Percentiles rank a stretch among this genome's conserved stretches.
These are phyloP conservation scores for Stellera chamaejasme DNA, from an alignment of 345 rosid species.

Conservation along the genomic window DNA sequence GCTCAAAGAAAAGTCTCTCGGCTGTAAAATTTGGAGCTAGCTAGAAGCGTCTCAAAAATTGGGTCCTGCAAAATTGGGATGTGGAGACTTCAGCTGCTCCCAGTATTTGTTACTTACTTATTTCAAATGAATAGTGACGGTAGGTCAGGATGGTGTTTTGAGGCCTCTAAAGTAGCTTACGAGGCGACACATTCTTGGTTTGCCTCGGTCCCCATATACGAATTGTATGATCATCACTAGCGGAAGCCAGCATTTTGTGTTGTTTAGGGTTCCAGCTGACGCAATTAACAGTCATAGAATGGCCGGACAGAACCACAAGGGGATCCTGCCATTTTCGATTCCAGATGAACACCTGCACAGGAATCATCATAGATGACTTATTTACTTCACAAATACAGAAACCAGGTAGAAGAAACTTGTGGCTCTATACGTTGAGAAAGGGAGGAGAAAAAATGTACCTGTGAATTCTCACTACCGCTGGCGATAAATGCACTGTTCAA, in stretches of 20 bases:
- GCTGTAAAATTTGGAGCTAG: too few species aligned
- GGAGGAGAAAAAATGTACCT: slow-evolving; percentile 30
- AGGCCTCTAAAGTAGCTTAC: slow-evolving; percentile 14
- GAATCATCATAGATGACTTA: slow-evolving; percentile 2
- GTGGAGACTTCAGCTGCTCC: slow-evolving; percentile 10
- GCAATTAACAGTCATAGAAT: slow-evolving; percentile 70
- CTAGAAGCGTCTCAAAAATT: neutral
- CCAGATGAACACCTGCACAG: slow-evolving; percentile 76
- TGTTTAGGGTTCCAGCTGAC: slow-evolving; percentile 85
- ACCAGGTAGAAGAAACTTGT: neutral
- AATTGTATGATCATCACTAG: slow-evolving; percentile 72
- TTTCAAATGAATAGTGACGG: slow-evolving; percentile 12
- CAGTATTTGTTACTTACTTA: slow-evolving; percentile 9
- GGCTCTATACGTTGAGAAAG: neutral
- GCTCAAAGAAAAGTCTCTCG: too few species aligned
- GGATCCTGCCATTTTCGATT: slow-evolving; percentile 41
- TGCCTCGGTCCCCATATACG: slow-evolving; percentile 69
- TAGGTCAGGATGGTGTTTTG: slow-evolving; percentile 2
- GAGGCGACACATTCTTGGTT: slow-evolving; percentile 13
- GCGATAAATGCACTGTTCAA: slow-evolving; percentile 65
- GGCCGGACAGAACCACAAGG: slow-evolving; percentile 67
- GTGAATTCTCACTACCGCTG: slow-evolving; percentile 81
- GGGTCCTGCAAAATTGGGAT: slow-evolving; percentile 20
- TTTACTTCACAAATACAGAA: neutral
- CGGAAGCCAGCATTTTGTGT: slow-evolving; percentile 76